Evolutionary conservation across 805 yeast species (phyloP).

Genomic region (Lipomyces mesembrius): DNA sequence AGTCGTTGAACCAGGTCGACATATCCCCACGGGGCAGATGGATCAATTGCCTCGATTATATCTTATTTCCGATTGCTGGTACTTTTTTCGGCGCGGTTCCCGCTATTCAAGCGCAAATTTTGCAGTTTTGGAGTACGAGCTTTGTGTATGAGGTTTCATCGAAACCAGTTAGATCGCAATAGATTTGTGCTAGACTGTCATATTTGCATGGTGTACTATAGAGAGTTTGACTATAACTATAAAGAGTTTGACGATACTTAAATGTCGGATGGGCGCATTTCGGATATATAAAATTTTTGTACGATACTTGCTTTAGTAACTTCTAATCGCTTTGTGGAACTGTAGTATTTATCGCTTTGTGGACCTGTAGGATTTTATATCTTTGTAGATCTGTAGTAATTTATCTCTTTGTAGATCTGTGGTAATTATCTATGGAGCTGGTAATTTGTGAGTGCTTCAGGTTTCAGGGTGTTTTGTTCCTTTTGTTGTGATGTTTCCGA

Average conservation of each 20-base stretch:
- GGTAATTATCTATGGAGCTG: no score
- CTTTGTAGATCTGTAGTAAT: not conserved
- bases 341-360: no score
- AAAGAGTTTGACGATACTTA: not conserved
- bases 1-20: conserved; percentile 2
- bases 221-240: not conserved
- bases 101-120: conserved; percentile 33
- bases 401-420: not conserved
- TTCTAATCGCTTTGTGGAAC: no score
- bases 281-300: not conserved
- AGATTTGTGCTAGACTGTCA: not conserved
- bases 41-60: conserved; percentile 26
- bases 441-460: no score
- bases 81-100: conserved; percentile 39
- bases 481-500: no score
- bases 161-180: conserved; percentile 25
- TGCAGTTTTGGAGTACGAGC: conserved; percentile 33
- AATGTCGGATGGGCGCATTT: not conserved
- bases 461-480: no score
- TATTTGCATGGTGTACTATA: not conserved
- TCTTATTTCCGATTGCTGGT: conserved; percentile 38
- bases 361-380: no score
- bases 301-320: not conserved
- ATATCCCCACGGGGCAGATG: conserved; percentile 12
- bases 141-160: conserved; percentile 33